Percentiles rank a stretch among this genome's conserved stretches.
These are phyloP conservation scores for Aspergillus nanangensis DNA, from an alignment of 495 filamentous ascomycete genomes.

Conservation along the genomic window DNA sequence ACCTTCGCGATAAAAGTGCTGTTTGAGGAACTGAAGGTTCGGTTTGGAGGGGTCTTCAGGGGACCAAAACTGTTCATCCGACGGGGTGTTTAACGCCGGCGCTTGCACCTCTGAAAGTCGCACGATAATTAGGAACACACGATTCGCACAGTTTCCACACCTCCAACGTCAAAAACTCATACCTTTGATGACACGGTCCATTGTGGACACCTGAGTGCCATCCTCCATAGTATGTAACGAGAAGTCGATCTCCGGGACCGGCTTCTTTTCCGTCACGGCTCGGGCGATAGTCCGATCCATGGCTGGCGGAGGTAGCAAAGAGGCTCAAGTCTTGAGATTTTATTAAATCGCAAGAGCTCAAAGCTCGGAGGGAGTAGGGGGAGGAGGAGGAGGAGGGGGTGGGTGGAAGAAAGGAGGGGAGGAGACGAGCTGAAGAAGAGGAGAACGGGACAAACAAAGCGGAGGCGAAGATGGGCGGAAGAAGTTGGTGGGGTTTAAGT, in stretches of 20 bases:
- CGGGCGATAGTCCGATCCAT: conserved; percentile 51
- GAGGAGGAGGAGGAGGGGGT: neutral
- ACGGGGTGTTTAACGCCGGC: conserved; percentile 84
- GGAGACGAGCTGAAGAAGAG: conserved; percentile 5
- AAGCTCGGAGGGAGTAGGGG: conserved; percentile 5
- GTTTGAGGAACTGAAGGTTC: conserved; percentile 89
- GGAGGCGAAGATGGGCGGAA: neutral
- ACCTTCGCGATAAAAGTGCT: conserved; percentile 97
- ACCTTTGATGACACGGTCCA: conserved; percentile 98
- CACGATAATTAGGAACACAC: neutral
- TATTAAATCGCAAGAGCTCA: conserved; percentile 11
- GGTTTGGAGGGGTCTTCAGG: conserved; percentile 83
- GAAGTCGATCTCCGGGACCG: conserved; percentile 96
- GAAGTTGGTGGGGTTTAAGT: conserved; percentile 8
- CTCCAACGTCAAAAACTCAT: no score
- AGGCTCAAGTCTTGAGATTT: conserved; percentile 4
- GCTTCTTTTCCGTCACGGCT: conserved; percentile 87
- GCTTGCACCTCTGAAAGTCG: conserved; percentile 83
- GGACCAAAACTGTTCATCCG: conserved; percentile 74
- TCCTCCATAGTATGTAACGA: conserved; percentile 98
- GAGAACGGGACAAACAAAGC: neutral
- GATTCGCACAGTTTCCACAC: no score
- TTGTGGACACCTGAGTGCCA: conserved; percentile 86
- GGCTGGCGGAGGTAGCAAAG: conserved; percentile 10
- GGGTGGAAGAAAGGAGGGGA: conserved; percentile 8